Percentiles rank a stretch among this genome's conserved stretches.
Conservation (phyloP, 2,329 filamentous ascomycete genomes). For the Colletotrichum karsti region DNA sequence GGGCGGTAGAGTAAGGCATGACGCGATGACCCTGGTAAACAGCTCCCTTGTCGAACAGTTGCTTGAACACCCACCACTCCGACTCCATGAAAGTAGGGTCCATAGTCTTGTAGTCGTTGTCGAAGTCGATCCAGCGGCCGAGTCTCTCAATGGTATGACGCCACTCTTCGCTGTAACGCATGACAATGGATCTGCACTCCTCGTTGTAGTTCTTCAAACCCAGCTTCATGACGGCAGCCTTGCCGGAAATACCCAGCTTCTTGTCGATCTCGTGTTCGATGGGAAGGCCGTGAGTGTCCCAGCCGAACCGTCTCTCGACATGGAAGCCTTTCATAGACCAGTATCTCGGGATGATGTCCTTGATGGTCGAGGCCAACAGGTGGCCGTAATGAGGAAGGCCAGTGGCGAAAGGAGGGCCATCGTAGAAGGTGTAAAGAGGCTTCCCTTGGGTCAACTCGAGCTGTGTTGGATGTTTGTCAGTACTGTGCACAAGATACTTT, state of each 20-base stretch:
- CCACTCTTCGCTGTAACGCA: constrained; percentile 91
- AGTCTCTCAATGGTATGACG: constrained; percentile 85
- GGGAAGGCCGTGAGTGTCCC: constrained; percentile 93
- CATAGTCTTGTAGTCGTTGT: constrained; percentile 99
- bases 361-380: constrained; percentile 90
- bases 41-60: constrained; percentile 86
- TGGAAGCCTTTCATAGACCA: constrained; percentile 98
- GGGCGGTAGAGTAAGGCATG: constrained; percentile 90
- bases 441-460: constrained; percentile 83
- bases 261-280: constrained; percentile 99
- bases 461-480: constrained; percentile 38
- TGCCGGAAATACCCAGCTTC: constrained; percentile 87
- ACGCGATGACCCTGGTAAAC: constrained; percentile 93
- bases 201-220: constrained; percentile 91
- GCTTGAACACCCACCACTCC: constrained; percentile 96
- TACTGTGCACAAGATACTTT: not conserved
- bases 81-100: constrained; percentile 95
- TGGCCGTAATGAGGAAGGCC: constrained; percentile 75
- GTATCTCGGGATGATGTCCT: constrained; percentile 95
- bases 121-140: constrained; percentile 97
- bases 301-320: constrained; percentile 91
- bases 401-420: constrained; percentile 84
- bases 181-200: constrained; percentile 91
- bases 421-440: constrained; percentile 93
- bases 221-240: constrained; percentile 85